A percentile compares a stretch with the other conserved stretches of the same genome.
Conservation (phyloP, 2,329 filamentous ascomycete genomes). For the Coleophoma eucalyptorum region DNA sequence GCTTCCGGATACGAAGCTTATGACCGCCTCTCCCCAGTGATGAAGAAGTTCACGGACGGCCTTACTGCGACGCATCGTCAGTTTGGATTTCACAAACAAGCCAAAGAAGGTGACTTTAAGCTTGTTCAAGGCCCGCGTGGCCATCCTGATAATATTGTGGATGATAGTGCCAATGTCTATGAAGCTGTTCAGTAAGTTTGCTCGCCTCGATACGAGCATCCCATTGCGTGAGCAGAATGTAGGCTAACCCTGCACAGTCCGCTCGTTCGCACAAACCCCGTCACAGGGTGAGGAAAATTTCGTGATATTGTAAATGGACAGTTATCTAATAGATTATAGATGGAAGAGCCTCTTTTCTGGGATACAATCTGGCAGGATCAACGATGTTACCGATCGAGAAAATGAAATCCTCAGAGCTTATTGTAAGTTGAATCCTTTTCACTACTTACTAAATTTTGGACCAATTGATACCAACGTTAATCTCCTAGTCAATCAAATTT, state of each 20-base stretch:
- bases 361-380: slow-evolving; percentile 45
- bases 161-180: slow-evolving; percentile 35
- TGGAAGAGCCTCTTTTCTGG: slow-evolving; percentile 54
- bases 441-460: too few relatives aligned
- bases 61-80: slow-evolving; percentile 53
- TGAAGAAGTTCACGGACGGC: slow-evolving; percentile 53
- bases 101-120: slow-evolving; percentile 37
- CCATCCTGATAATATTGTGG: slow-evolving; percentile 47
- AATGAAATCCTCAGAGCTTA: too few relatives aligned
- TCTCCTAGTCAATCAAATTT: slow-evolving; percentile 48
- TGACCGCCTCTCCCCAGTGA: slow-evolving; percentile 53
- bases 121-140: slow-evolving; percentile 43
- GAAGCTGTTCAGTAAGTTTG: slow-evolving; percentile 49
- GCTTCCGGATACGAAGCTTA: slow-evolving; percentile 65
- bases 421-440: too few relatives aligned
- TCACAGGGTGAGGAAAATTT: too few relatives aligned
- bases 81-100: slow-evolving; percentile 45
- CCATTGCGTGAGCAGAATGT: too few relatives aligned
- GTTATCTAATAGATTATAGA: too few relatives aligned
- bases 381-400: slow-evolving; percentile 45
- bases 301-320: too few relatives aligned
- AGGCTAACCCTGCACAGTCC: too few relatives aligned
- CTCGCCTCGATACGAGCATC: too few relatives aligned
- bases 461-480: too few relatives aligned
- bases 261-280: slow-evolving; percentile 51